Evolutionary conservation across 2,329 filamentous ascomycete genomes (phyloP), one percentile per base, ranked within the genome.

Genomic region (Curvularia sp.): DNA sequence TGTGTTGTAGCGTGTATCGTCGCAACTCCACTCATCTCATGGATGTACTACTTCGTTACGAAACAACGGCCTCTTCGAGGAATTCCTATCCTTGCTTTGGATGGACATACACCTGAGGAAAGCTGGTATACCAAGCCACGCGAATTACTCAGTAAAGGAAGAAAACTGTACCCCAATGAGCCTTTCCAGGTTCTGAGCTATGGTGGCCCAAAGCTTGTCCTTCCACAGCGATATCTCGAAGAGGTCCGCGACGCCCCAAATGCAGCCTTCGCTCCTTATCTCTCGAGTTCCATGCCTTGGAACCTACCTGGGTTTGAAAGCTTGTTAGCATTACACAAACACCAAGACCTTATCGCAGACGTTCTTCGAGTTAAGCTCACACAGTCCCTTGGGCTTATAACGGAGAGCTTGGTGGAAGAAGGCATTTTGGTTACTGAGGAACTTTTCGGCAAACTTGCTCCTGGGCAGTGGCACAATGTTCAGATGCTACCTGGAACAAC

Each of bases 21-120:
- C 8, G 28, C 46, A 20, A 48, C 33, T 22, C 30, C 30, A 35
- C n/a, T 8, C 10, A 22, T 24, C n/a, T 31, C 33, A 48, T 48
- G 30, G 28, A 3, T 35, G 15, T 20, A 35, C 20, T 3, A 33
- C 3, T 35, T 48, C n/a, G 18, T n/a, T 33, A 48, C 46, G 31
- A 48, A 48, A 48, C 46, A 48, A 24, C 46, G 46, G 3, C 46
- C 46, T 24, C 46, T 48, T 48, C 28, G n/a, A 20, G 46, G 30
- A 15, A 18, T 48, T 33, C 46, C 46, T 31, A n/a, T 48, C 18
- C 26, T 48, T 33, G 13, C 5, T 48, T 13, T 22, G 13, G n/a
- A 48, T 48, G 46, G 30, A 13, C 15, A 33, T 12, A 35, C 46
- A n/a, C 30, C 46, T 12, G 10, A 33, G 8, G n/a, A 33, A 18